Evolutionary conservation across 768 basidiomycete genomes (phyloP), one percentile per base, ranked within the genome.

Genomic region (Boletus edulis): DNA sequence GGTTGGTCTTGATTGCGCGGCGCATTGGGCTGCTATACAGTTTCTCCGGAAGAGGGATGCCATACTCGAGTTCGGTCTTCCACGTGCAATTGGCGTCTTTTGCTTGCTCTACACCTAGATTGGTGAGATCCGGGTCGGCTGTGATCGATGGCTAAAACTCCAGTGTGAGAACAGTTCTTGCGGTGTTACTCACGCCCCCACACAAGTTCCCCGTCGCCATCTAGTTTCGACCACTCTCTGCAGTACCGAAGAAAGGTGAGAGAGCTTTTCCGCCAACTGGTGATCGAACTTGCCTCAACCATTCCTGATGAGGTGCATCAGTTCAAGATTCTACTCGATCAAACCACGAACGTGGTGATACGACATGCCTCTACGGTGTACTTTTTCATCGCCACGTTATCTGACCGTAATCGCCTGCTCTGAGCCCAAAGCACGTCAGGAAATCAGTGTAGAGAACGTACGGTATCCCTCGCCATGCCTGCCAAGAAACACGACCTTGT

Each of bases 391-490:
- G 78, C 89, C 3, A 87, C 78, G 56, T 91, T 91, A 72, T 91
- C 87, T 89, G 45, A 35, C 18, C 1, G 75, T 75, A 79, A 81
- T 83, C 79, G 5, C 35, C 29, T 57, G 79, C 7, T 78, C 55
- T 87, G 17, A 35, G 31, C 41, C 12, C 14, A 29, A 22, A 10
- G 37, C 22, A n/a, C 4, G 10, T 42, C n/a, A 35, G 17, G 37
- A 10, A 14, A 14, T 27, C 34, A 20, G 14, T 7, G 32, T 10
- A 32, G 32, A n/a, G 8, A 34, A 73, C 86, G 60, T 67, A 89
- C 88, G 88, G 61, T 77, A 81, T 51, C 88, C 89, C 67, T 90
- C 73, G 3, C 89, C 89, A 56, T 92, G 90, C 56, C 89, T 75
- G 3, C 80, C 81, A 3, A 90, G 68, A 55, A 85, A 80, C 51